Evolutionary conservation across 768 basidiomycete species (phyloP).

Genomic region (Lentinula sp.): DNA sequence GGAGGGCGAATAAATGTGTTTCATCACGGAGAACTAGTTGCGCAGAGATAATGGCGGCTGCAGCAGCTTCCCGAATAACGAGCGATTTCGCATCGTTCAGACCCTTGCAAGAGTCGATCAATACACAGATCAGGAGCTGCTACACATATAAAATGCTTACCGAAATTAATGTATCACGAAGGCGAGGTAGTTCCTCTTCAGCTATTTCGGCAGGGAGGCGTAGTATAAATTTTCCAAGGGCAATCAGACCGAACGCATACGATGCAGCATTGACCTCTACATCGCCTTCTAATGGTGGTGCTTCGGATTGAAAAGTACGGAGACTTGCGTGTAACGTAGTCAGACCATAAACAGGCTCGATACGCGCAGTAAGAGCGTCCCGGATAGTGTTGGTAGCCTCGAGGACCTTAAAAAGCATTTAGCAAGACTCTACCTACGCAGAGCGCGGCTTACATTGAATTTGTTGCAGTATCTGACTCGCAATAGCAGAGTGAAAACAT

Average conservation of each 20-base stretch:
- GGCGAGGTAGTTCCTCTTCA: constrained; percentile 80
- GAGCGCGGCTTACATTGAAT: constrained; percentile 46
- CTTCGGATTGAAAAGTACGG: constrained; percentile 54
- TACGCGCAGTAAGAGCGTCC: constrained; percentile 61
- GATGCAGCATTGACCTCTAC: constrained; percentile 55
- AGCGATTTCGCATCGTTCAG: constrained; percentile 67
- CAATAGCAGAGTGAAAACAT: constrained; percentile 67
- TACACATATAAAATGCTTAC: constrained; percentile 33
- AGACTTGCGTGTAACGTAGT: constrained; percentile 77
- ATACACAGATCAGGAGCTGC: not conserved
- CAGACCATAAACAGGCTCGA: constrained; percentile 81
- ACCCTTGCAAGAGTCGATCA: constrained; percentile 34
- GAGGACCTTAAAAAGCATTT: constrained; percentile 48
- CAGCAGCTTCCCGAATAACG: constrained; percentile 80
- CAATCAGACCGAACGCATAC: constrained; percentile 80
- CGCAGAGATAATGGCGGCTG: constrained; percentile 76
- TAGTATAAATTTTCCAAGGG: constrained; percentile 76
- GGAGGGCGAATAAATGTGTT: constrained; percentile 71
- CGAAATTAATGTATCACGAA: constrained; percentile 63
- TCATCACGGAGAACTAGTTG: constrained; percentile 82
- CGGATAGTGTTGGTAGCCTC: constrained; percentile 82
- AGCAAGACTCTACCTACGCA: not conserved
- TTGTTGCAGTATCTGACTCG: constrained; percentile 69
- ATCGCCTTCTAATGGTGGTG: constrained; percentile 35
- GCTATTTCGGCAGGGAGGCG: constrained; percentile 78